phyloP scores from a whole-genome alignment of 371 early-diverging fungal species.

The Haplosporangium sp. region DNA sequence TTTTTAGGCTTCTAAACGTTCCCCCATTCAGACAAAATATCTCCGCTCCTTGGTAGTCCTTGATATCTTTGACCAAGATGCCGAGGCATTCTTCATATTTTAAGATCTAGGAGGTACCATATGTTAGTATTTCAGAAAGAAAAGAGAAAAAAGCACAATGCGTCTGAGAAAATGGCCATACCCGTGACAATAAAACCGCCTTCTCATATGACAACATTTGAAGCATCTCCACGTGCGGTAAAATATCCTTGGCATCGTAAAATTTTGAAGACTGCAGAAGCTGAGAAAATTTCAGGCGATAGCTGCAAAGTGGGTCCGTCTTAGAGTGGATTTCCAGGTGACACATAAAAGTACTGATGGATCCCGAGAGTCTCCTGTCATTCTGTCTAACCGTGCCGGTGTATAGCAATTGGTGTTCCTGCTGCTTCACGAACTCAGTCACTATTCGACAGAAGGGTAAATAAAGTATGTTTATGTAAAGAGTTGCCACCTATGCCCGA shows the following conservation, averaged over 20 bases:
- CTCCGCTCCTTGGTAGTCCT: slow-evolving; percentile 76
- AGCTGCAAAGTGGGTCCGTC: slow-evolving; percentile 18
- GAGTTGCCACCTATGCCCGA: neutral
- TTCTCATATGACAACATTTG: slow-evolving; percentile 53
- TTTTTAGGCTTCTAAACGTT: slow-evolving; percentile 37
- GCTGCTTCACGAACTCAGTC: slow-evolving; percentile 13
- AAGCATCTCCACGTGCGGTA: slow-evolving; percentile 16
- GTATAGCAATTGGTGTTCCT: slow-evolving; percentile 10
- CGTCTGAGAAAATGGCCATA: slow-evolving; percentile 23
- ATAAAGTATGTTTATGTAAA: too few relatives aligned
- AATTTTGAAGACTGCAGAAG: slow-evolving; percentile 21
- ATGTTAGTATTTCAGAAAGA: neutral
- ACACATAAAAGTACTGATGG: slow-evolving; percentile 18
- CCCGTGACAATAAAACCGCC: slow-evolving; percentile 64
- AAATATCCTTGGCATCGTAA: slow-evolving; percentile 10
- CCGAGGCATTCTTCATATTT: slow-evolving; percentile 65
- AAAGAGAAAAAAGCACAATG: neutral
- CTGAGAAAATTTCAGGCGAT: slow-evolving; percentile 24
- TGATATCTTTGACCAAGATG: slow-evolving; percentile 63
- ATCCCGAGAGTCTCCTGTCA: neutral
- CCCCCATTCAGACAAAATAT: slow-evolving; percentile 71
- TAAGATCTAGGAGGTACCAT: slow-evolving; percentile 52
- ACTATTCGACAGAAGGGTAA: slow-evolving; percentile 10
- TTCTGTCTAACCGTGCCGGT: neutral
- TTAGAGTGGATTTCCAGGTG: slow-evolving; percentile 15